Conservation (phyloP, 768 basidiomycete species). For the Auriscalpium orientale region DNA sequence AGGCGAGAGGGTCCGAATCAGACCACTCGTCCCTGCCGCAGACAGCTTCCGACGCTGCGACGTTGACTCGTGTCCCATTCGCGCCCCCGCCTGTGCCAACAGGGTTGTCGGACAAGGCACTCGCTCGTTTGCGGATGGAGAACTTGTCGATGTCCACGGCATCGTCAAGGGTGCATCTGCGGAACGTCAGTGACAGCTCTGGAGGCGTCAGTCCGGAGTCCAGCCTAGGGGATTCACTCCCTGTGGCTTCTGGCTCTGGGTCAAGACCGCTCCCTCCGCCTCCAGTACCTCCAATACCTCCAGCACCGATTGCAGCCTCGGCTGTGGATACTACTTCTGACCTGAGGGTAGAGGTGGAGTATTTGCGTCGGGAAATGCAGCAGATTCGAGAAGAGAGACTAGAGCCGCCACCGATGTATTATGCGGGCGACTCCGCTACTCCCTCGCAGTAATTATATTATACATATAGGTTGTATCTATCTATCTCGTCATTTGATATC, state of each 20-base stretch:
- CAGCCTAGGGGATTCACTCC: too few species aligned
- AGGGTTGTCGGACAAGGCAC: neutral
- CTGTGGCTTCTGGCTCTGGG: neutral
- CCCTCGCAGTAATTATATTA: neutral
- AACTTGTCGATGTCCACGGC: neutral
- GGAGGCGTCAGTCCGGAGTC: too few species aligned
- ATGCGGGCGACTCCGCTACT: neutral
- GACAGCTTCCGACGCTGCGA: neutral
- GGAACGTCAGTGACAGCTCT: neutral
- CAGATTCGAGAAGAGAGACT: conserved; percentile 1
- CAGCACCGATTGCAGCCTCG: neutral
- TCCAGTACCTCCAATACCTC: neutral
- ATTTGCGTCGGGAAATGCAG: neutral
- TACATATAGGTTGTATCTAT: too few species aligned
- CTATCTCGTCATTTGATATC: too few species aligned
- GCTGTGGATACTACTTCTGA: neutral
- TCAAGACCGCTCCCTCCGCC: neutral
- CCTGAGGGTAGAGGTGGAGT: neutral
- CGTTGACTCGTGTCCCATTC: neutral
- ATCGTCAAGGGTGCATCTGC: too few species aligned
- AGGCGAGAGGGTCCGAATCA: neutral
- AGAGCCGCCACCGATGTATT: neutral
- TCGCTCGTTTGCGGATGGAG: neutral
- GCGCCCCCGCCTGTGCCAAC: neutral
- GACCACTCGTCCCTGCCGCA: neutral